Evolutionary conservation across 2,329 filamentous ascomycete species (phyloP).

Genomic region (Neopestalotiopsis rosae): DNA sequence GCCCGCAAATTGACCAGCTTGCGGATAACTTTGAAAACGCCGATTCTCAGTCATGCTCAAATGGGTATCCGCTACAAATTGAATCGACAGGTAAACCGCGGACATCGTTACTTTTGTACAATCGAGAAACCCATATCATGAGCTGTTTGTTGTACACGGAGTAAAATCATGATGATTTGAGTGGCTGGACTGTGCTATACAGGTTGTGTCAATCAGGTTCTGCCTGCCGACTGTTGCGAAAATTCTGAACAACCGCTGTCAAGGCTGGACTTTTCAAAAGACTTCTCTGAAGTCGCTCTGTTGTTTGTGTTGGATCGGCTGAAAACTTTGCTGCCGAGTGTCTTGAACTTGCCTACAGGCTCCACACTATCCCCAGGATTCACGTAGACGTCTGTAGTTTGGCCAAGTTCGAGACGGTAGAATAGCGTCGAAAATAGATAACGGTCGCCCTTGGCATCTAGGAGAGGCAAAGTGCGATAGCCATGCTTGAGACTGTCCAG

Average conservation of each 20-base stretch:
- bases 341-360: conserved; percentile 60
- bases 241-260: conserved; percentile 42
- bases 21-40: conserved; percentile 28
- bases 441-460: conserved; percentile 87
- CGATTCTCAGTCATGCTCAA: conserved; percentile 30
- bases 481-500: conserved; percentile 87
- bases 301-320: conserved; percentile 53
- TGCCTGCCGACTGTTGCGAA: conserved; percentile 22
- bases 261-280: conserved; percentile 49
- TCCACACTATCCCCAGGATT: conserved; percentile 45
- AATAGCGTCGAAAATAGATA: conserved; percentile 96
- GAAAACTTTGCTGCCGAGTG: conserved; percentile 63
- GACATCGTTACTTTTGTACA: conserved; percentile 21
- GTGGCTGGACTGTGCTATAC: background rate
- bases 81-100: conserved; percentile 28
- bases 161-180: background rate
- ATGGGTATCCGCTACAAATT: conserved; percentile 34
- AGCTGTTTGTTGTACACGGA: conserved; percentile 28
- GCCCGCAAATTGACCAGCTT: conserved; percentile 15
- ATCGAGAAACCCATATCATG: conserved; percentile 24
- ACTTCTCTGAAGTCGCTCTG: conserved; percentile 19
- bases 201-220: conserved; percentile 15
- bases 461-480: conserved; percentile 88
- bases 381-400: conserved; percentile 62
- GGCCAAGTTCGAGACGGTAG: conserved; percentile 77